A percentile compares a stretch with the other conserved stretches of the same genome.
phyloP scores from a whole-genome alignment of 2,329 filamentous ascomycete species.

The Talaromyces marneffei region DNA sequence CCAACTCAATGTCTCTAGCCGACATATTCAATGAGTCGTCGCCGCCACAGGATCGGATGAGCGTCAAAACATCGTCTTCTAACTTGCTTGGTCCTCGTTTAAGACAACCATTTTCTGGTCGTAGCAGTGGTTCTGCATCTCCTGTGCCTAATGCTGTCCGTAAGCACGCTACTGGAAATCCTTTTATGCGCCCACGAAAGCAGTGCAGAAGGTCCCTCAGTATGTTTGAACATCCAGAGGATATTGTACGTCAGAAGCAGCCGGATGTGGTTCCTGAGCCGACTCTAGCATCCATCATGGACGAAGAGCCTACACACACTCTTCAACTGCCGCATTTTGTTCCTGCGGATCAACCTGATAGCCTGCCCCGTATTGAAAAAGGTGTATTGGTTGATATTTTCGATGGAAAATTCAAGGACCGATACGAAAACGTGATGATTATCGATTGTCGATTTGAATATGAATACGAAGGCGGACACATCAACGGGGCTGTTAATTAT shows the following conservation, averaged over 20 bases:
- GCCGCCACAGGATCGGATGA: slow-evolving; percentile 63
- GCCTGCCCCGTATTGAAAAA: slow-evolving; percentile 78
- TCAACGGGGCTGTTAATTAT: slow-evolving; percentile 87
- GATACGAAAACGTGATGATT: slow-evolving; percentile 76
- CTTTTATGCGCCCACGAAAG: slow-evolving; percentile 70
- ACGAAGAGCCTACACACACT: slow-evolving; percentile 69
- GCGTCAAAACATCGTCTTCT: slow-evolving; percentile 54
- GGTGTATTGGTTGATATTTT: slow-evolving; percentile 80
- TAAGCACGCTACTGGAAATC: slow-evolving; percentile 58
- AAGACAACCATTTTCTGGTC: slow-evolving; percentile 59
- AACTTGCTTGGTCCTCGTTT: slow-evolving; percentile 54
- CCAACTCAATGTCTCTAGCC: slow-evolving; percentile 62
- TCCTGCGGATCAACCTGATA: slow-evolving; percentile 72
- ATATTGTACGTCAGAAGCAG: slow-evolving; percentile 75
- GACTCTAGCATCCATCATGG: slow-evolving; percentile 68
- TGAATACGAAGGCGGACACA: slow-evolving; percentile 94
- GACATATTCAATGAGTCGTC: slow-evolving; percentile 73
- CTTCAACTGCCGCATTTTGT: slow-evolving; percentile 79
- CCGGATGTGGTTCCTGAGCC: slow-evolving; percentile 51
- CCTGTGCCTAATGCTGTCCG: slow-evolving; percentile 57
- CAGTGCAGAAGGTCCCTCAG: slow-evolving; percentile 88
- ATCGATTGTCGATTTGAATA: slow-evolving; percentile 99
- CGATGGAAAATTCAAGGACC: slow-evolving; percentile 70
- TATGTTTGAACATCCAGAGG: slow-evolving; percentile 93
- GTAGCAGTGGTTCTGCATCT: slow-evolving; percentile 70